A percentile compares a stretch with the other conserved stretches of the same genome.
Conservation (phyloP, 164 flowering plant species). For the Stephania cephalantha region DNA sequence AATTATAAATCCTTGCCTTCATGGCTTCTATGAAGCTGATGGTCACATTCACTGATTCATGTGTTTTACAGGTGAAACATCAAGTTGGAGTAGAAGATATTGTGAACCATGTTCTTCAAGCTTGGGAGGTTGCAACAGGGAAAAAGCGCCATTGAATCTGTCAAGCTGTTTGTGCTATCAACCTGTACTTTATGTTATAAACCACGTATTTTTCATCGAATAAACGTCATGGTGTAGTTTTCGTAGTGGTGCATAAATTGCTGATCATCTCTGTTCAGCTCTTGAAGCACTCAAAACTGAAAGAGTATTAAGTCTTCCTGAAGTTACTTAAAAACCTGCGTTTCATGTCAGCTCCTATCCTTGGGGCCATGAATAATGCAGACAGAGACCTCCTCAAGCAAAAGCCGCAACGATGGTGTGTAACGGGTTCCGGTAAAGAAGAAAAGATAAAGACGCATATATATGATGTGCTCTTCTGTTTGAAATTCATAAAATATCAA, state of each 20-base stretch:
- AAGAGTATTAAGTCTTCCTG: no score
- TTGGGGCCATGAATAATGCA: not conserved
- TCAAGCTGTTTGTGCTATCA: slow-evolving; percentile 2
- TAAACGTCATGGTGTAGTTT: not conserved
- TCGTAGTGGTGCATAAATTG: not conserved
- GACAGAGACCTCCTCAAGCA: not conserved
- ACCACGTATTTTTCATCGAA: not conserved
- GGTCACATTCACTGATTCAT: not conserved
- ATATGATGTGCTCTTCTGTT: no score
- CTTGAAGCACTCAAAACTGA: not conserved
- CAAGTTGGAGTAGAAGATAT: slow-evolving; percentile 77
- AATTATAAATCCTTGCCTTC: no score
- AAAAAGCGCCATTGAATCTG: slow-evolving; percentile 45
- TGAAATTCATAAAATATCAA: not conserved
- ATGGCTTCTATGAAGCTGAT: no score
- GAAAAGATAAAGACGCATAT: no score
- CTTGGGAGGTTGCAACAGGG: slow-evolving; percentile 79
- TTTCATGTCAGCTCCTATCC: not conserved
- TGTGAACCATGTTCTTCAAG: slow-evolving; percentile 58
- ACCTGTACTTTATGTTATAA: not conserved
- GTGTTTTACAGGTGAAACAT: slow-evolving; percentile 72
- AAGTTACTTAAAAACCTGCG: no score
- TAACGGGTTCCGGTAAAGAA: not conserved
- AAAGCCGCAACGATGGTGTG: not conserved
- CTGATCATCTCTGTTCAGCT: not conserved